Conservation (phyloP, 768 basidiomycete species). For the Mycena leptocephala region DNA sequence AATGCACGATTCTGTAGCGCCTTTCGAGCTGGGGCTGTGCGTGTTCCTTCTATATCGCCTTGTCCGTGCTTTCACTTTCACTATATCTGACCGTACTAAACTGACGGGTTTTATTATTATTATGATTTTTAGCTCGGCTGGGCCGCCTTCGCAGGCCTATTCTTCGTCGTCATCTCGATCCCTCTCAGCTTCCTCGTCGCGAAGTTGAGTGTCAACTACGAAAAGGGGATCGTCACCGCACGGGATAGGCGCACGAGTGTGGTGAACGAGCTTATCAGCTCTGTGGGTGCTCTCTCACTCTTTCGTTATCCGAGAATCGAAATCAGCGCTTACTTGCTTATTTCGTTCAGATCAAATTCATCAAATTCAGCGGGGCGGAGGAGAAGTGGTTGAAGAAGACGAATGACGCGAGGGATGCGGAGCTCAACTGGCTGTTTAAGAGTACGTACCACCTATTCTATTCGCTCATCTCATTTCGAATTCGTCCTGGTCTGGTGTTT, state of each 20-base stretch:
- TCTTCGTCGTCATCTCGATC: conserved; percentile 74
- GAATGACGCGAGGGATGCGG: conserved; percentile 74
- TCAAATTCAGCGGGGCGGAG: conserved; percentile 90
- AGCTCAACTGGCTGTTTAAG: conserved; percentile 86
- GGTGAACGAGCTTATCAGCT: conserved; percentile 83
- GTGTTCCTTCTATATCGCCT: neutral
- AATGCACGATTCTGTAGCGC: neutral
- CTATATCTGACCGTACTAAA: neutral
- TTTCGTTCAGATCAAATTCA: conserved; percentile 79
- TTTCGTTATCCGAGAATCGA: neutral
- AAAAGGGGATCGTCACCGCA: conserved; percentile 73
- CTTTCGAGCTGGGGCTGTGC: neutral
- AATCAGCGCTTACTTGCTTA: too few relatives aligned
- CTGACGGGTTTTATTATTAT: conserved; percentile 27
- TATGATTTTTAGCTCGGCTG: conserved; percentile 55
- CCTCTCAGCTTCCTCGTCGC: conserved; percentile 81
- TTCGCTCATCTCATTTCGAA: too few relatives aligned
- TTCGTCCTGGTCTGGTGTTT: neutral
- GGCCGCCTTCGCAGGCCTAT: conserved; percentile 85
- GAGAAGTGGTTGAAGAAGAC: conserved; percentile 80
- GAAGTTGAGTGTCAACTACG: conserved; percentile 70
- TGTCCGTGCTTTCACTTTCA: neutral
- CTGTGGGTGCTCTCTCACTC: conserved; percentile 54
- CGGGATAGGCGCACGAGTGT: conserved; percentile 86
- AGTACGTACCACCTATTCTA: too few relatives aligned